phyloP scores from a whole-genome alignment of 257 asterid species.

The Solanum virginianum region DNA sequence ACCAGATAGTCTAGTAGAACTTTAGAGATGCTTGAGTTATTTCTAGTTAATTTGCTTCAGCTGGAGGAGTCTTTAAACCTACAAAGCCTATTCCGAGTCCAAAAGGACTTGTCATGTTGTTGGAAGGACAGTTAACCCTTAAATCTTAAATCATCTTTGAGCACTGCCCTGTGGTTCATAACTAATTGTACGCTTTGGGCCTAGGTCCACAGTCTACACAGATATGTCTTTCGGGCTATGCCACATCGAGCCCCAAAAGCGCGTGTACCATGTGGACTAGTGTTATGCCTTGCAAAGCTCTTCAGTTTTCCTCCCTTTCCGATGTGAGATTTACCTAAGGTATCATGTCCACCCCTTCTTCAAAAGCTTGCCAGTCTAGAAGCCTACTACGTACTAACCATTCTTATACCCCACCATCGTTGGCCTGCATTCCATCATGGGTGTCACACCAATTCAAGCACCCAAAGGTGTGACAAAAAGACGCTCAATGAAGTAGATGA shows the following conservation, averaged over 20 bases:
- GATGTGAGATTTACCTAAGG: neutral
- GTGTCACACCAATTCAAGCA: neutral
- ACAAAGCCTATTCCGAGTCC: neutral
- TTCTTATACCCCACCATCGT: neutral
- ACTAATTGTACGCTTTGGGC: neutral
- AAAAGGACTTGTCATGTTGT: neutral
- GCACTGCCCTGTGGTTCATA: neutral
- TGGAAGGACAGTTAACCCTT: neutral
- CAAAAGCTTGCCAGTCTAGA: neutral
- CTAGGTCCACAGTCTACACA: neutral
- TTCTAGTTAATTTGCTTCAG: neutral
- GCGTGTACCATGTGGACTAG: neutral
- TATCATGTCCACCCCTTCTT: neutral
- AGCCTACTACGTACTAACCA: neutral
- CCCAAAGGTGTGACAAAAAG: neutral
- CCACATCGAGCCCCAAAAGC: neutral
- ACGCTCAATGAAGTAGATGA: neutral
- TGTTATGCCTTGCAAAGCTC: neutral
- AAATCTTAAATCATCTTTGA: neutral
- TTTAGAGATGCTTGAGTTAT: neutral
- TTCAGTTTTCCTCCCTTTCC: neutral
- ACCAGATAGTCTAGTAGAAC: neutral
- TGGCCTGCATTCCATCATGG: neutral
- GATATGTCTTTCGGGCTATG: neutral
- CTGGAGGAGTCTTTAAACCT: neutral